Base-by-base conservation (phyloP, 2,329 filamentous ascomycete species). In the Fusarium nisikadoi region DNA sequence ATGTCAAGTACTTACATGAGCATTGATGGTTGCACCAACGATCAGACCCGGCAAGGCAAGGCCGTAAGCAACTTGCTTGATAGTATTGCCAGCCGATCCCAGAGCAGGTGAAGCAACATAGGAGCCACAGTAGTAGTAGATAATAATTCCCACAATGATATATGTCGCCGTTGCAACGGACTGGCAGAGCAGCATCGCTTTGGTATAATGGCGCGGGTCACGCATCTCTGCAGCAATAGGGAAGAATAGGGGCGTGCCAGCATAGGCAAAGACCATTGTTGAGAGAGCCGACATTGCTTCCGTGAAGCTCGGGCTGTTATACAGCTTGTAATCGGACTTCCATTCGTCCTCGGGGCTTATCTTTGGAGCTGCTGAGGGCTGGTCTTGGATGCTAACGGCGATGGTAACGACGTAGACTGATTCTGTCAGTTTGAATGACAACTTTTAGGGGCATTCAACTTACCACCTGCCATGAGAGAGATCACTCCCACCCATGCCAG, bases 41-140 rank as follows among this genome's bases (percentile, higher is more conserved):
- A 79, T 36, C 14, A 80, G 72, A 25, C 79, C 79, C 2, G 79
- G 79, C 3, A 80, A 67, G 14, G 79, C 77, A 1, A 80, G 61
- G 8, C 83, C 84, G 61, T 86, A 86, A 49, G 77, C 80, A 20
- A 85, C 74, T 64, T 82, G 85, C 79, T 86, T 86, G 60, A 84
- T 77, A 4, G 75, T 62, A 1, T 58, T 31, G 9, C 84, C 84
- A 2, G 84, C 84, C 17, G 83, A 85, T 3, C 84, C 85, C 12
- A 86, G 80, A 20, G 84, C 84, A 0, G 85, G 85, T 0, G 83
- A 85, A 0, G 84, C 82, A 6, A 86, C 83, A 62, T 82, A 85
- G 1, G 82, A 83, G 1, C 85, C 85, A 66, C 83, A 85, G 74
- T 79, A 86, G 39, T 82, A 80, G 75, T 86, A 86, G 5, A 86